These are phyloP conservation scores for Corniculantispora saksenae DNA, from an alignment of 2,329 filamentous ascomycete species.

Conservation along the genomic window DNA sequence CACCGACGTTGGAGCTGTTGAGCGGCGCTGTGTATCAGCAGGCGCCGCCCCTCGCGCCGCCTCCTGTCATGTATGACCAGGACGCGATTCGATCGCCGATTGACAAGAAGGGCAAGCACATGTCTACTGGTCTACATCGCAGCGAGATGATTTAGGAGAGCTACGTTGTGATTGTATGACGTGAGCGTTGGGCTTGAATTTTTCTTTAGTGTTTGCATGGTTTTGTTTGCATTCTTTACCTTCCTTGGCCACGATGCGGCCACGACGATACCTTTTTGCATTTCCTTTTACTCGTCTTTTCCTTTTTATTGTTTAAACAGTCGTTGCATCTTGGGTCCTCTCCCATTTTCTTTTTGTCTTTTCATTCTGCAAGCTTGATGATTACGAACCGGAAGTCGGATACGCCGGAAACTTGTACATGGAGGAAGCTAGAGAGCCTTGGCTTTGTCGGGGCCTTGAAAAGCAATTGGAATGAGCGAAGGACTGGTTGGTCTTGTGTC, in stretches of 20 bases:
- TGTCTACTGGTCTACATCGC: conserved; percentile 52
- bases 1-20: background rate
- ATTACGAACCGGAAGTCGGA: background rate
- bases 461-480: conserved; percentile 1
- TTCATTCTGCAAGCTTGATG: background rate
- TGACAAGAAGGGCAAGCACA: conserved; percentile 38
- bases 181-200: background rate
- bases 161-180: conserved; percentile 2
- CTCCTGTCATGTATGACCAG: conserved; percentile 41
- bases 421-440: background rate
- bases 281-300: background rate
- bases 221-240: background rate
- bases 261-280: conserved; percentile 12
- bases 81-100: conserved; percentile 36
- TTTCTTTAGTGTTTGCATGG: background rate
- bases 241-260: conserved; percentile 5
- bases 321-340: background rate
- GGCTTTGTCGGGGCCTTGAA: background rate
- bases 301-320: conserved; percentile 20
- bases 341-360: background rate
- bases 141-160: conserved; percentile 56
- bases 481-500: conserved; percentile 4
- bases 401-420: background rate
- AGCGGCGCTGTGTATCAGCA: conserved; percentile 13
- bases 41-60: conserved; percentile 24